Conservation (phyloP, 2,329 filamentous ascomycete genomes). For the Acarospora socialis region DNA sequence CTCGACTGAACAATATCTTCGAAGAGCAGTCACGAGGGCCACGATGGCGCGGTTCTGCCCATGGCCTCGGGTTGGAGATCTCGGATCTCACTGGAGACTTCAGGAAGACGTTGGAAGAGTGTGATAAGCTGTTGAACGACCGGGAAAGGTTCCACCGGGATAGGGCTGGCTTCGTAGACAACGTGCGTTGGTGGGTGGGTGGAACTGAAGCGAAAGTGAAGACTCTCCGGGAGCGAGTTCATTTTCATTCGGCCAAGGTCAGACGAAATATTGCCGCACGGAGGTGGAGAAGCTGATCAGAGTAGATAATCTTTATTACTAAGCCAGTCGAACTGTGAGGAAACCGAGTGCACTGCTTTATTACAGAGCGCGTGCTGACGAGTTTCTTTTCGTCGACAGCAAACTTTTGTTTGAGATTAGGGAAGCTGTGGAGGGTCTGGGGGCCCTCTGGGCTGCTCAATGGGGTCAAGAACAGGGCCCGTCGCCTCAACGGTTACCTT, state of each 20-base stretch:
- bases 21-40: conserved; percentile 3
- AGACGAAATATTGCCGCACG: neutral
- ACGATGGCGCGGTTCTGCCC: conserved; percentile 4
- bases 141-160: conserved; percentile 7
- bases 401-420: no score
- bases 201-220: conserved; percentile 11
- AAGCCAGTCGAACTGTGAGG: conserved; percentile 10
- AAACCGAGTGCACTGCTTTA: no score
- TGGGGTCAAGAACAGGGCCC: no score
- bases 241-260: conserved; percentile 9
- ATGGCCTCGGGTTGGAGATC: conserved; percentile 2
- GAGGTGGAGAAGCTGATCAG: neutral
- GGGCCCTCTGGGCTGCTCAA: no score
- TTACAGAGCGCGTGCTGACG: no score
- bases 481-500: no score
- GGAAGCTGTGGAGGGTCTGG: no score
- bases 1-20: conserved; percentile 2
- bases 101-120: conserved; percentile 11
- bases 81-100: conserved; percentile 13
- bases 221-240: conserved; percentile 9
- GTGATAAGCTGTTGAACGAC: conserved; percentile 10
- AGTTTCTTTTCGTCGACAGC: no score
- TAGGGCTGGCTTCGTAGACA: conserved; percentile 9
- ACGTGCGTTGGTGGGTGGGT: conserved; percentile 8
- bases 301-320: conserved; percentile 3